Conservation (phyloP, 306 rosid genomes). For the Medicago lupulina region DNA sequence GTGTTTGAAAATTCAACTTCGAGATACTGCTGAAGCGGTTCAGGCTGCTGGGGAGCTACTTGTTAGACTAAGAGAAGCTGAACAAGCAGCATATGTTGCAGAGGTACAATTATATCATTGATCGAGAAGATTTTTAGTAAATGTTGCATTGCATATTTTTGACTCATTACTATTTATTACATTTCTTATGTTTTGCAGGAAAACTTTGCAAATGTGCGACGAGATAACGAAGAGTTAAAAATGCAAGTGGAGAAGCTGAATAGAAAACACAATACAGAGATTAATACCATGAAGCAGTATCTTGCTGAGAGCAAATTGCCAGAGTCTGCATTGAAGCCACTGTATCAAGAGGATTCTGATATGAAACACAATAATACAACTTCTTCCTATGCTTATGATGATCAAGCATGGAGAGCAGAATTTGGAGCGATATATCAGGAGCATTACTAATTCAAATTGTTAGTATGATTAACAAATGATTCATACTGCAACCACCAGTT, state of each 20-base stretch:
- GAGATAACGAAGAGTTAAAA: conserved; percentile 73
- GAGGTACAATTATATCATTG: conserved; percentile 56
- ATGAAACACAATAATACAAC: conserved; percentile 46
- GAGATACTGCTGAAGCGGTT: conserved; percentile 98
- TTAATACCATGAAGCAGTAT: conserved; percentile 86
- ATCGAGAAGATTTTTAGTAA: conserved; percentile 10
- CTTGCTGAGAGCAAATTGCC: conserved; percentile 90
- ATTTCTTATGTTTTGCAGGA: conserved; percentile 59
- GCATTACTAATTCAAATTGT: conserved; percentile 62
- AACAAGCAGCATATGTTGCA: conserved; percentile 71
- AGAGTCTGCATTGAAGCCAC: conserved; percentile 78
- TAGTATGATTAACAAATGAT: too few relatives aligned
- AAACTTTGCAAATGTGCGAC: conserved; percentile 53
- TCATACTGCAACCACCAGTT: background rate
- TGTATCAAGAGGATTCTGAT: conserved; percentile 61
- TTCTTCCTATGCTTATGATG: conserved; percentile 61
- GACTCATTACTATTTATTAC: conserved; percentile 5
- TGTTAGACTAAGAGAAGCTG: conserved; percentile 92
- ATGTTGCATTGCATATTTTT: background rate
- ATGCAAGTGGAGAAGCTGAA: conserved; percentile 85
- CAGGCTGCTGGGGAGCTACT: conserved; percentile 99
- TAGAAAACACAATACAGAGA: conserved; percentile 88
- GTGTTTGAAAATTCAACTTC: conserved; percentile 78
- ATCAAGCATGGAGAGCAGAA: conserved; percentile 96
- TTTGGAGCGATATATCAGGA: conserved; percentile 91